Percentiles rank a stretch among this genome's conserved stretches.
These are phyloP conservation scores for Purshia tridentata DNA, from an alignment of 306 rosid species.

Conservation along the genomic window DNA sequence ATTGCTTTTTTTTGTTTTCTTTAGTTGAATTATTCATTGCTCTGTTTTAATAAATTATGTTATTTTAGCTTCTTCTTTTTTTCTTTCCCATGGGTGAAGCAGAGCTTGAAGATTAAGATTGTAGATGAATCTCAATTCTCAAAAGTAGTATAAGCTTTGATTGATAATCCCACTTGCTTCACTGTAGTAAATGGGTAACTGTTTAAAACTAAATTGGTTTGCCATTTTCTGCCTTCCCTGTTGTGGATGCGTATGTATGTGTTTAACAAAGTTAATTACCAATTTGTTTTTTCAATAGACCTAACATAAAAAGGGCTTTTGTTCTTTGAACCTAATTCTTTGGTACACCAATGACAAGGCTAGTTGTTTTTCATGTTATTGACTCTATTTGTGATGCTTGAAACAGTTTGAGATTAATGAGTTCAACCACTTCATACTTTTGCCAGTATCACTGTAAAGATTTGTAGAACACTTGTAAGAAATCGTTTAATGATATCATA, in stretches of 20 bases:
- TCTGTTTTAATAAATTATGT: neutral
- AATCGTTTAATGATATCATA: too few species aligned
- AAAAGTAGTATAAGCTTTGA: neutral
- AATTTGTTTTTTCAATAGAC: too few species aligned
- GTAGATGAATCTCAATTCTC: neutral
- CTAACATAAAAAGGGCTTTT: too few species aligned
- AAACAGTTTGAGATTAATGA: neutral
- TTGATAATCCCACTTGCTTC: neutral
- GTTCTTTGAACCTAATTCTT: neutral
- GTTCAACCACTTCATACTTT: neutral
- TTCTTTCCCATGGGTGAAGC: neutral
- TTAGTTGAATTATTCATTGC: neutral
- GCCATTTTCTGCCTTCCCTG: too few species aligned
- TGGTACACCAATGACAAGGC: neutral
- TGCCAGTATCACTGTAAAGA: too few species aligned
- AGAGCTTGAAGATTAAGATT: neutral
- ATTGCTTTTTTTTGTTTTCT: neutral
- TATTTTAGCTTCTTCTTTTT: neutral
- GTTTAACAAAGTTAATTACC: too few species aligned
- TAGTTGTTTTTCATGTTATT: neutral
- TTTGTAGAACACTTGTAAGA: too few species aligned
- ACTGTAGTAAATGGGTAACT: too few species aligned
- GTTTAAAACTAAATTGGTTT: too few species aligned
- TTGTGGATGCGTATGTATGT: too few species aligned
- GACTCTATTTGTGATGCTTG: neutral